Percentiles rank a stretch among this genome's conserved stretches.
phyloP scores from a whole-genome alignment of 768 basidiomycete genomes.

The Polyporus arcularius region DNA sequence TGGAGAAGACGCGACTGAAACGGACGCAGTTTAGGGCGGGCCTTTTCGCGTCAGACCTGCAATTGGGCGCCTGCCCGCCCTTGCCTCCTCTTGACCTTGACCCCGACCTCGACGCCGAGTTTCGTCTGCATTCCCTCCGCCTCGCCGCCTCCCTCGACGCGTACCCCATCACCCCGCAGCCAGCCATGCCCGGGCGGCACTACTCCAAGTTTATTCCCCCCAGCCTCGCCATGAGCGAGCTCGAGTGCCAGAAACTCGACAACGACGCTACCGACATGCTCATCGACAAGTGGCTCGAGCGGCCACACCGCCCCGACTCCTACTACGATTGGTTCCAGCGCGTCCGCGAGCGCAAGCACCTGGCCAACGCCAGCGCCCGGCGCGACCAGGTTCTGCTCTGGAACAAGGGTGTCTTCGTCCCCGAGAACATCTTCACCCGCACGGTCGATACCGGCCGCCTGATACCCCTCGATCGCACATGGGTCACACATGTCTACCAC shows the following conservation, averaged over 20 bases:
- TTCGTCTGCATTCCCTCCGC: neutral
- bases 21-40: slow-evolving; percentile 17
- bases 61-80: slow-evolving; percentile 3
- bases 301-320: slow-evolving; percentile 62
- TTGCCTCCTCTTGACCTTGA: neutral
- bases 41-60: slow-evolving; percentile 22
- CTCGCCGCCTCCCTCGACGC: neutral
- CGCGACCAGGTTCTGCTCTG: slow-evolving; percentile 46
- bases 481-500: slow-evolving; percentile 81
- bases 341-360: slow-evolving; percentile 66
- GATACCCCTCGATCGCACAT: slow-evolving; percentile 79
- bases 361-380: slow-evolving; percentile 43
- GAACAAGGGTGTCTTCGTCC: slow-evolving; percentile 73
- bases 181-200: slow-evolving; percentile 22
- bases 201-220: slow-evolving; percentile 72
- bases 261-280: slow-evolving; percentile 76
- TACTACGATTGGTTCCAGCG: slow-evolving; percentile 79
- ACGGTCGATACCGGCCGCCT: slow-evolving; percentile 77
- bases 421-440: slow-evolving; percentile 78
- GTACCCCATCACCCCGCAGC: neutral
- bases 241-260: slow-evolving; percentile 76
- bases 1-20: neutral
- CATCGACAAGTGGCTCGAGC: slow-evolving; percentile 82
- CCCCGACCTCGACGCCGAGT: neutral
- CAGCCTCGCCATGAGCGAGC: slow-evolving; percentile 72